Evolutionary conservation across 2,329 filamentous ascomycete genomes (phyloP), one percentile per base, ranked within the genome.

Genomic region (Magnaporthiopsis rhizophila): DNA sequence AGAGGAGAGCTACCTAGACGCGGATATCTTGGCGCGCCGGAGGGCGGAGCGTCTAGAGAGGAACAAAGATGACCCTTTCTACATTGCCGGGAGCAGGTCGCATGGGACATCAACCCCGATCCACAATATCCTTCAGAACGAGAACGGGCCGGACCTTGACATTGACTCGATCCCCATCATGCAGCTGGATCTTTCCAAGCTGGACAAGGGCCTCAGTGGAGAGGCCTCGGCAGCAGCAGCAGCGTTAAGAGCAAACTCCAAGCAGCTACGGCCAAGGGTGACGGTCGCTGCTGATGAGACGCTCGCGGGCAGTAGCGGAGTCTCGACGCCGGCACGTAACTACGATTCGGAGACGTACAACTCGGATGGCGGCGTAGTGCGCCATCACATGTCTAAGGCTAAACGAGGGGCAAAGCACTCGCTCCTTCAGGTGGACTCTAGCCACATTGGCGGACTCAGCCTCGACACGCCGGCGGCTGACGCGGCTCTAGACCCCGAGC

Each of bases 91-190:
- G 62, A 56, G 69, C 34, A 79, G 77, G 58, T 76, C 78, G 0
- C 86, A 85, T 4, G 85, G 86, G 45, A 83, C 84, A 7, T 89
- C 89, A 0, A 94, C 90, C 0, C 91, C 91, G 0, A 87, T 95
- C 62, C 90, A 94, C 71, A 90, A 86, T 68, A 91, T 95, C 65
- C 79, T 90, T 3, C 83, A 86, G 65, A 86, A 82, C 65, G 86
- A 86, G 65, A 93, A 94, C 72, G 89, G 88, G 2, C 87, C 89
- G 2, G 89, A 90, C 59, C 79, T 98, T 11, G 94, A 99, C 72
- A 89, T 99, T 58, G 95, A 99, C 75, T 86, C 91, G 2, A 99
- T 99, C 70, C 95, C 95, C 2, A 94, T 99, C 71, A 95, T 99
- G 87, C 88, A 96, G 73, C 82, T 99, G 60, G 88, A 96, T 67